phyloP scores from a whole-genome alignment of 495 filamentous ascomycete species.

The Thozetella sp. region DNA sequence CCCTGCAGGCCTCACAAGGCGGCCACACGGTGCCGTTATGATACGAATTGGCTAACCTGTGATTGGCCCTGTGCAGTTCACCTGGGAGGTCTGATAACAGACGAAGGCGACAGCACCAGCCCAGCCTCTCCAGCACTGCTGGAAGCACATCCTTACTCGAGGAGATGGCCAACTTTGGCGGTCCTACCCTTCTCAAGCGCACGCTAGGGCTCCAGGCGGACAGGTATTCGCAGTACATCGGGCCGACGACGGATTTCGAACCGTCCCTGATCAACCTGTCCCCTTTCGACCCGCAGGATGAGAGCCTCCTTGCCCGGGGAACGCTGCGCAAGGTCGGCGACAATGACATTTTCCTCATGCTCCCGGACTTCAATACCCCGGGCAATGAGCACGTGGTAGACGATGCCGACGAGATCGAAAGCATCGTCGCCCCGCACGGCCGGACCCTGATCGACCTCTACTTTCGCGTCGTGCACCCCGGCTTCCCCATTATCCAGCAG shows the following conservation, averaged over 20 bases:
- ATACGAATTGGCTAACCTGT: constrained; percentile 31
- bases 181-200: constrained; percentile 60
- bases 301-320: constrained; percentile 66
- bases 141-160: constrained; percentile 56
- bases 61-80: constrained; percentile 49
- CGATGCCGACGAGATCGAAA: constrained; percentile 79
- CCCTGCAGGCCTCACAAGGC: constrained; percentile 7
- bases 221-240: constrained; percentile 66
- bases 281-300: constrained; percentile 70
- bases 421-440: constrained; percentile 79
- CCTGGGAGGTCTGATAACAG: constrained; percentile 56
- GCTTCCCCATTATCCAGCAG: constrained; percentile 89
- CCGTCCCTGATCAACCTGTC: constrained; percentile 72
- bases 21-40: constrained; percentile 2
- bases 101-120: constrained; percentile 49
- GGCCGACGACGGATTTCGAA: constrained; percentile 73
- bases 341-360: constrained; percentile 81
- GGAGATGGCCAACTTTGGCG: constrained; percentile 64
- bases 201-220: constrained; percentile 66
- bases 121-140: constrained; percentile 54
- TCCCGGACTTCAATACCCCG: constrained; percentile 64
- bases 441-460: constrained; percentile 82
- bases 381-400: constrained; percentile 61
- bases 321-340: constrained; percentile 80
- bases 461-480: constrained; percentile 86